Evolutionary conservation across 78 protist species (phyloP).

Genomic region (Anaeramoeba flamelloides): DNA sequence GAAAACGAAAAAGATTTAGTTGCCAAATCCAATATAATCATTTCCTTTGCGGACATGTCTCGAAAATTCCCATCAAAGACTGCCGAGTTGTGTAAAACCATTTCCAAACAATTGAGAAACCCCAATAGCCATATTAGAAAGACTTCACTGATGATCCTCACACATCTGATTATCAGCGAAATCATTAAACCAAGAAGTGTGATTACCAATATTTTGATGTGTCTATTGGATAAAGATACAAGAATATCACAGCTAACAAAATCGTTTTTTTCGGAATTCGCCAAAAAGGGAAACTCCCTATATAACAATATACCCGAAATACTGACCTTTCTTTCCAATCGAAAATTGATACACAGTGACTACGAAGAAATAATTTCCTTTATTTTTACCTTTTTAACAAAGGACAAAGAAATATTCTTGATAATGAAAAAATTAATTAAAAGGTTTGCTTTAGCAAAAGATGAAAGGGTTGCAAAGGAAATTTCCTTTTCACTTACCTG

Average conservation of each 20-base stretch:
- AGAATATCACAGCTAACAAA: neutral
- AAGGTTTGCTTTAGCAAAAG: too few species aligned
- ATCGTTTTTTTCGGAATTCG: neutral
- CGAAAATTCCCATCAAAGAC: neutral
- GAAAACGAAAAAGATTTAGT: neutral
- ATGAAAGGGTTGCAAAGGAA: too few species aligned
- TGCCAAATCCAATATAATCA: neutral
- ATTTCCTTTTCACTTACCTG: too few species aligned
- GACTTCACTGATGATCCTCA: neutral
- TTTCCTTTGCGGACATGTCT: neutral
- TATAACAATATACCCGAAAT: neutral
- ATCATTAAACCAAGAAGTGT: neutral
- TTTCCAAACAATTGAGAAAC: neutral
- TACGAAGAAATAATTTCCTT: too few species aligned
- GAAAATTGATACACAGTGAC: too few species aligned
- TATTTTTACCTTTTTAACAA: too few species aligned
- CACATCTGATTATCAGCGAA: neutral
- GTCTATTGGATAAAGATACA: neutral
- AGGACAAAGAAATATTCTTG: too few species aligned
- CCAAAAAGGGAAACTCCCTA: neutral
- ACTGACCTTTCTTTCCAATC: neutral
- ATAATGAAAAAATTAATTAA: too few species aligned
- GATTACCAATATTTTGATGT: neutral
- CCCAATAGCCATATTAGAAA: neutral
- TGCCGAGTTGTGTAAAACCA: neutral